phyloP scores from a whole-genome alignment of 257 asterid genomes.

The Solanum pimpinellifolium region DNA sequence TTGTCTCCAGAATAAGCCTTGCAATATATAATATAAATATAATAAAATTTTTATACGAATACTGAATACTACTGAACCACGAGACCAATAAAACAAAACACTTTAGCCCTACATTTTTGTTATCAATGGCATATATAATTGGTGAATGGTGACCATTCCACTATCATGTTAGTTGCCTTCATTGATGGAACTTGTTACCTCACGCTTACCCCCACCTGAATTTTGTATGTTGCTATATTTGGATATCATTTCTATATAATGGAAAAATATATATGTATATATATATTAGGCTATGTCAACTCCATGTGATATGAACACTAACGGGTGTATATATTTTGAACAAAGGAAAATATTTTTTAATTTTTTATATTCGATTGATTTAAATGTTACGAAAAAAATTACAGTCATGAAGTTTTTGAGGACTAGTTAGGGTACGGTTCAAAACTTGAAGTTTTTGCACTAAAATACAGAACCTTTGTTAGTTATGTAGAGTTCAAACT shows the following conservation, averaged over 20 bases:
- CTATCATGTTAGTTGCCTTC: conserved; percentile 34
- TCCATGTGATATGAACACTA: not conserved
- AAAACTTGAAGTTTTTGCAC: not conserved
- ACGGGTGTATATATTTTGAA: not conserved
- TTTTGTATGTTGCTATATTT: not conserved
- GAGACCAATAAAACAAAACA: not conserved
- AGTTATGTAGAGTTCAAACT: not conserved
- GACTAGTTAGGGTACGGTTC: not conserved
- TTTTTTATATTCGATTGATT: too few species aligned
- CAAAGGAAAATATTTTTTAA: too few species aligned
- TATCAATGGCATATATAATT: not conserved
- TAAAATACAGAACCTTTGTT: not conserved
- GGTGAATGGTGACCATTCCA: conserved; percentile 11
- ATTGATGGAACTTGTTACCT: conserved; percentile 16
- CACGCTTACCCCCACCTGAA: conserved; percentile 5
- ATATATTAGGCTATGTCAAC: not conserved
- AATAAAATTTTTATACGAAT: too few species aligned
- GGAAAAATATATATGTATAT: not conserved
- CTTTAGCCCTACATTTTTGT: conserved; percentile 11
- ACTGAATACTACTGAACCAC: too few species aligned
- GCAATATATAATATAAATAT: not conserved
- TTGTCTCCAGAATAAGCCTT: too few species aligned
- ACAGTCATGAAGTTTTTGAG: not conserved
- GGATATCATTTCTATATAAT: not conserved
- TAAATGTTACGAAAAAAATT: too few species aligned